Base-by-base conservation (phyloP, 1,284 basidiomycete genomes). In the Sporisorium iseilematis-ciliati region DNA sequence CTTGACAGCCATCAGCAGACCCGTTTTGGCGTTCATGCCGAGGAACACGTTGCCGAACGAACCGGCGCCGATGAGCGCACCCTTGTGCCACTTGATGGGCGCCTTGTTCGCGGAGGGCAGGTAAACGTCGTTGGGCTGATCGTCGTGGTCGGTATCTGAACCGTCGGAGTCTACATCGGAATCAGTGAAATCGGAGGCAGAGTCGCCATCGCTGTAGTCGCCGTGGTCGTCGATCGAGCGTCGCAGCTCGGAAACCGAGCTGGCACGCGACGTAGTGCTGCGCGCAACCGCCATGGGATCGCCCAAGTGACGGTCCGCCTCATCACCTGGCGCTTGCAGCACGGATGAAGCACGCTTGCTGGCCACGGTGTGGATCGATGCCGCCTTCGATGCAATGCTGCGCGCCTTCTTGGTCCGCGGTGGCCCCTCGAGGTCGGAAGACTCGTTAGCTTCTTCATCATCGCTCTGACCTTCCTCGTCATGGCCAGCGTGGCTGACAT, bases 1-100 rank as follows among this genome's bases (percentile, higher is more conserved):
- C 87, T 99, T 99, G 75, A 99, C 97, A 26, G 97, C 97, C 97
- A 99, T 99, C 66, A 99, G 88, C 12, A 95, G 88, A 31, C 97
- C 97, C 52, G 90, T 93, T 40, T 92, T 90, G 1, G 95, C 93
- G 86, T 97, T 95, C 95, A 99, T 97, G 38, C 95, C 97, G 16
- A 99, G 90, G 86, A 94, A 85, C 8, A 86, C 85, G 40, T 85
- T 84, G 38, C 83, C 83, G 40, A 84, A 84, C 10, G 82, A 84
- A 0, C 97, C 97, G 23, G 94, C 92, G 61, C 97, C 97, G 78
- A 99, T 98, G 71, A 99, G 89, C 3, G 96, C 96, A 55, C 97
- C 97, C 81, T 97, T 97, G 87, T 98, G 95, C 97, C 97, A 99
- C 86, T 97, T 97, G 85, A 92, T 93, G 14, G 90, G 92, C 87